phyloP scores from a whole-genome alignment of 352 stramenopile genomes.

The Pythium monospermum region DNA sequence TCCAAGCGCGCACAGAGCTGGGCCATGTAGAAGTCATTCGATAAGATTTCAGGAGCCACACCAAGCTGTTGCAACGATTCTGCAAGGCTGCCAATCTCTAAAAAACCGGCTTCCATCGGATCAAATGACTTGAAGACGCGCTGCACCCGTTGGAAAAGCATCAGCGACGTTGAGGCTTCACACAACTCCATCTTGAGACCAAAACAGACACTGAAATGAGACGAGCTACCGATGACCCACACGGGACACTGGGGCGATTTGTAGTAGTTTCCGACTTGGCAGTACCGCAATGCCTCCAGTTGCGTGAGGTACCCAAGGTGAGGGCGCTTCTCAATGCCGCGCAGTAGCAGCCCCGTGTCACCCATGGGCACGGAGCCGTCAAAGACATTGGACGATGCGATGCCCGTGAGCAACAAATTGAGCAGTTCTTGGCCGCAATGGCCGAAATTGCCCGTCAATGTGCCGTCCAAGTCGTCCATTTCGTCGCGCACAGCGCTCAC shows the following conservation, averaged over 20 bases:
- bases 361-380: slow-evolving; percentile 75
- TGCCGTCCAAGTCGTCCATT: slow-evolving; percentile 64
- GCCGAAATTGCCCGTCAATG: slow-evolving; percentile 66
- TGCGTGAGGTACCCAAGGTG: slow-evolving; percentile 86
- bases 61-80: slow-evolving; percentile 68
- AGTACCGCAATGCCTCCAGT: slow-evolving; percentile 88
- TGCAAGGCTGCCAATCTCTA: slow-evolving; percentile 52
- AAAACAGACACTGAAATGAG: slow-evolving; percentile 91
- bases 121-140: slow-evolving; percentile 88
- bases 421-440: slow-evolving; percentile 85
- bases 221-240: slow-evolving; percentile 88
- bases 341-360: slow-evolving; percentile 66
- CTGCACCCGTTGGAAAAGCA: slow-evolving; percentile 82
- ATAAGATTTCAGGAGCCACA: slow-evolving; percentile 40
- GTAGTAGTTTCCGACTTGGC: slow-evolving; percentile 87
- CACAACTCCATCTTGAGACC: slow-evolving; percentile 45
- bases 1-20: slow-evolving; percentile 50
- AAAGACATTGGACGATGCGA: slow-evolving; percentile 79
- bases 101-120: slow-evolving; percentile 85
- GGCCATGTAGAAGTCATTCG: slow-evolving; percentile 64
- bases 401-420: slow-evolving; percentile 78
- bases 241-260: slow-evolving; percentile 85
- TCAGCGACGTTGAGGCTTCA: slow-evolving; percentile 60
- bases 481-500: slow-evolving; percentile 43
- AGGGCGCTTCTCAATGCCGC: slow-evolving; percentile 44